Conservation (phyloP, 2,329 filamentous ascomycete genomes). For the Penicillium digitatum region DNA sequence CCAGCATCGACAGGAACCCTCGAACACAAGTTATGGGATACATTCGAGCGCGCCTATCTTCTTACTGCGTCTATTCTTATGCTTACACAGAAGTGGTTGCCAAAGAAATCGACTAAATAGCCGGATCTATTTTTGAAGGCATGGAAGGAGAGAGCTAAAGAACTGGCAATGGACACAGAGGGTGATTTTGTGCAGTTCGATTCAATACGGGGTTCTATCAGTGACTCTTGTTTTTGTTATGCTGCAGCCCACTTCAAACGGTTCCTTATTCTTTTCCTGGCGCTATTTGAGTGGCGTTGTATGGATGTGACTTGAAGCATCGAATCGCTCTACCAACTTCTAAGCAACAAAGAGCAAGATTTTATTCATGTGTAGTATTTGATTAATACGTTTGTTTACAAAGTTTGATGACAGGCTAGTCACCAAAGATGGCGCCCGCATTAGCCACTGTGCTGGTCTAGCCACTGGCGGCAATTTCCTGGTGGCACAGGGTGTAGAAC, state of each 20-base stretch:
- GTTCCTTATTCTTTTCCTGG: too few relatives aligned
- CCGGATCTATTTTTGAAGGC: background rate
- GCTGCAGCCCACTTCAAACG: background rate
- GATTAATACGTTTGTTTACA: too few relatives aligned
- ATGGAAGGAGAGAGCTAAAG: background rate
- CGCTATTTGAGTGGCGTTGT: too few relatives aligned
- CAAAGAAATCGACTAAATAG: background rate
- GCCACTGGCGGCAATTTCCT: slow-evolving; percentile 18
- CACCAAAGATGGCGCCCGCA: slow-evolving; percentile 19
- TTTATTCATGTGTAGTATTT: too few relatives aligned
- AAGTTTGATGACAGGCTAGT: slow-evolving; percentile 19
- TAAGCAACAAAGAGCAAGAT: too few relatives aligned
- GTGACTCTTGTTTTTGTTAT: background rate
- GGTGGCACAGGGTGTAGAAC: slow-evolving; percentile 14
- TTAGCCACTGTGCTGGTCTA: slow-evolving; percentile 22
- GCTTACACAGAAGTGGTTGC: background rate
- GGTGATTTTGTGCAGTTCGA: background rate
- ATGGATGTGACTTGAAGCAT: too few relatives aligned
- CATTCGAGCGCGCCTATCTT: background rate
- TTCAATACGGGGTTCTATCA: background rate
- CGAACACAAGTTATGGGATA: background rate
- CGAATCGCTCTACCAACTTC: too few relatives aligned
- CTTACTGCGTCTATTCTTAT: background rate
- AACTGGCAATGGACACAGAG: background rate
- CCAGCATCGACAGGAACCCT: background rate